These are phyloP conservation scores for Martiniozyma asiatica DNA, from an alignment of 1,139 yeast species.

Conservation along the genomic window DNA sequence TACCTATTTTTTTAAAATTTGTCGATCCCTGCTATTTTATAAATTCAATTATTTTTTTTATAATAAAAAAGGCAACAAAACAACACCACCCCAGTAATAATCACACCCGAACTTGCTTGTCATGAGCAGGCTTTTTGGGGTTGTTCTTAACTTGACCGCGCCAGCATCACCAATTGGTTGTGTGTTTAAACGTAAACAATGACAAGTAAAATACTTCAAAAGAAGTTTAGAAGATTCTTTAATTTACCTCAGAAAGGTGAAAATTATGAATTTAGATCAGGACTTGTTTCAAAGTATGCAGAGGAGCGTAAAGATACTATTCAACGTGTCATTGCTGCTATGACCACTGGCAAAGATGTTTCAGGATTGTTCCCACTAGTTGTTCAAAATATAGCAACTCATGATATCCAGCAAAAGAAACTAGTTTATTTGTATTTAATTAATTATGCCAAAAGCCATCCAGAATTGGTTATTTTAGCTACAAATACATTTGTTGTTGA, in stretches of 20 bases:
- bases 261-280: constrained; percentile 76
- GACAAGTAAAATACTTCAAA: constrained; percentile 26
- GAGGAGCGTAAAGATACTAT: constrained; percentile 93
- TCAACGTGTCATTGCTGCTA: constrained; percentile 92
- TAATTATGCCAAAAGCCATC: constrained; percentile 96
- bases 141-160: too few species aligned
- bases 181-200: too few species aligned
- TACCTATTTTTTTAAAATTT: too few species aligned
- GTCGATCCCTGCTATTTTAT: too few species aligned
- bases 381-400: constrained; percentile 91
- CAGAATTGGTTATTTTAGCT: constrained; percentile 90
- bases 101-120: too few species aligned
- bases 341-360: constrained; percentile 98
- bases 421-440: constrained; percentile 86
- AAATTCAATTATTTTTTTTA: too few species aligned
- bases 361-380: constrained; percentile 93
- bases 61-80: too few species aligned
- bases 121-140: too few species aligned
- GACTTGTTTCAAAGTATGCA: constrained; percentile 90
- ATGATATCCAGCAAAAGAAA: constrained; percentile 93
- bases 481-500: constrained; percentile 96
- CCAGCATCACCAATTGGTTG: too few species aligned
- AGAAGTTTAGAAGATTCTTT: constrained; percentile 40
- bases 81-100: too few species aligned
- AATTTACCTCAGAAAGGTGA: constrained; percentile 61